Evolutionary conservation across 2,329 filamentous ascomycete species (phyloP).

Genomic region (Calonectria pauciramosa): DNA sequence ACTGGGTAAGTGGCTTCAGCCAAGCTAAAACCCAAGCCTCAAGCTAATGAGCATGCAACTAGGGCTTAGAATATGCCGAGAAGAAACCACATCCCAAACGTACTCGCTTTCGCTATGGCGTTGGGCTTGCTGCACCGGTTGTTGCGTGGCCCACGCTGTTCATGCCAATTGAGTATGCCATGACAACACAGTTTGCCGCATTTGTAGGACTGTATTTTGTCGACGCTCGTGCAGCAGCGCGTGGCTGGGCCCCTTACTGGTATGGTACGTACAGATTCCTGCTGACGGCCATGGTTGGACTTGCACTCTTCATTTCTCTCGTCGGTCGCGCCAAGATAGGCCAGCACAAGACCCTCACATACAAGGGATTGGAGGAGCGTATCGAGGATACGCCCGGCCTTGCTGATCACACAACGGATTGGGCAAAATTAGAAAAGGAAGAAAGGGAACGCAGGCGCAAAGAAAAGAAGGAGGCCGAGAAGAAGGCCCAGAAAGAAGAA

Average conservation of each 20-base stretch:
- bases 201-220: constrained; percentile 91
- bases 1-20: constrained; percentile 71
- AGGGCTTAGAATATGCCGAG: constrained; percentile 85
- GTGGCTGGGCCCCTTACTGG: constrained; percentile 87
- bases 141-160: constrained; percentile 92
- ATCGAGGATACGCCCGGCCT: constrained; percentile 50
- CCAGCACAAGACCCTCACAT: constrained; percentile 46
- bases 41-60: neutral
- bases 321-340: constrained; percentile 85
- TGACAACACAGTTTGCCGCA: constrained; percentile 87
- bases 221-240: constrained; percentile 79
- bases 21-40: neutral
- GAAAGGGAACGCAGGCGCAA: constrained; percentile 55
- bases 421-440: constrained; percentile 60
- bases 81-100: constrained; percentile 71
- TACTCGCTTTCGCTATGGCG: constrained; percentile 84
- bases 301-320: constrained; percentile 83
- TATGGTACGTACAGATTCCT: constrained; percentile 93
- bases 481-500: constrained; percentile 51
- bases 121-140: constrained; percentile 83
- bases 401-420: constrained; percentile 57
- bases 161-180: constrained; percentile 85
- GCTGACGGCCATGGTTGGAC: constrained; percentile 89
- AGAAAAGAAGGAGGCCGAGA: constrained; percentile 56
- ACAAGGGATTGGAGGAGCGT: constrained; percentile 53